Evolutionary conservation across 345 rosid species (phyloP), one percentile per base, ranked within the genome.

Genomic region (Hibiscus syriacus): DNA sequence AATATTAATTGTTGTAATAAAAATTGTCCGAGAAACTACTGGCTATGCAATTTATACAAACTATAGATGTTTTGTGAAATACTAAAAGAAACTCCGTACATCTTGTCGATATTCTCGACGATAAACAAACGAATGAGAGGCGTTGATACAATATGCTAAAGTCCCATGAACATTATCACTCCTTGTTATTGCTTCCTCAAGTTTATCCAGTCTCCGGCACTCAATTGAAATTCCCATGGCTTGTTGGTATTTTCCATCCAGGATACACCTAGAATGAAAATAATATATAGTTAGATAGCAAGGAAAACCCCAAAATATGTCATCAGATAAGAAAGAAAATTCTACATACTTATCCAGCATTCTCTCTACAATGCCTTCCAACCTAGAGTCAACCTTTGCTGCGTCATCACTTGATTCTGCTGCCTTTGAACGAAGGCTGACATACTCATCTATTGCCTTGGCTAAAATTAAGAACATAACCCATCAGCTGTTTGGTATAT

Each of bases 171-270:
- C 83, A 71, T 95, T 92, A 69, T 92, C 96, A 60, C 99, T 92
- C 82, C n/a, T n/a, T n/a, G n/a, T n/a, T n/a, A n/a, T n/a, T n/a
- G n/a, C n/a, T n/a, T n/a, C n/a, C n/a, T n/a, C n/a, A n/a, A n/a
- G n/a, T n/a, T n/a, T n/a, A n/a, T n/a, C n/a, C n/a, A n/a, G n/a
- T n/a, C n/a, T n/a, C n/a, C n/a, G n/a, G n/a, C n/a, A n/a, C n/a
- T n/a, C n/a, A n/a, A n/a, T n/a, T n/a, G n/a, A n/a, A n/a, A 86
- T 92, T 74, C 99, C 99, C 98, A 95, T 90, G 69, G 99, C 99
- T 76, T 92, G 99, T 68, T 95, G 98, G 83, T 85, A 87, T 77
- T 95, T 95, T 64, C 97, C 99, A 77, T 95, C 99, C 67, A 55
- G 56, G 69, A 95, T 90, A 76, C 99, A 95, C 92, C 99, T 95